Evolutionary conservation across 306 rosid species (phyloP).

Genomic region (Canavalia ensiformis): DNA sequence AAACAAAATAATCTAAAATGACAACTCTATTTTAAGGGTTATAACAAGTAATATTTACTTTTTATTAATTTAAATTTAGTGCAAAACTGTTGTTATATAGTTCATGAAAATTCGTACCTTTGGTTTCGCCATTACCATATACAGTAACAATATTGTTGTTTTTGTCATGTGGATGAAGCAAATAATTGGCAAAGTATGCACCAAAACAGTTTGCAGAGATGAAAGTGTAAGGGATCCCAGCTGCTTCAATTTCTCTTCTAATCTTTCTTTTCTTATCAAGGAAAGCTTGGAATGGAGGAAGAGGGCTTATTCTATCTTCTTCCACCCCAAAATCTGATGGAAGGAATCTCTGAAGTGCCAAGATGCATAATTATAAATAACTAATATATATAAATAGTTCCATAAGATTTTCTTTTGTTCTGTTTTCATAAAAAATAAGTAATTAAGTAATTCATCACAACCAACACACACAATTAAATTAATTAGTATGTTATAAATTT

Average conservation of each 20-base stretch:
- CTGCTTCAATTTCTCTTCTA: constrained; percentile 55
- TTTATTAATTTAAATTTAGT: too few species aligned
- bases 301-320: constrained; percentile 50
- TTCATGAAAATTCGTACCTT: constrained; percentile 37
- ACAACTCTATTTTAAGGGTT: too few species aligned
- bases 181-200: constrained; percentile 55
- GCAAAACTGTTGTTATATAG: too few species aligned
- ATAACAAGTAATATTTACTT: too few species aligned
- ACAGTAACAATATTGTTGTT: neutral
- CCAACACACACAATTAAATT: too few species aligned
- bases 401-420: too few species aligned
- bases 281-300: constrained; percentile 52
- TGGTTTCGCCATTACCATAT: constrained; percentile 57
- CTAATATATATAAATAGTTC: too few species aligned
- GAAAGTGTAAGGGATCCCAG: constrained; percentile 55
- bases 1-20: too few species aligned
- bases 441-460: too few species aligned
- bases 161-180: constrained; percentile 50
- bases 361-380: neutral
- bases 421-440: too few species aligned
- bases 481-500: too few species aligned
- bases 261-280: constrained; percentile 52
- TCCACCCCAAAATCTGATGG: constrained; percentile 62
- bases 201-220: constrained; percentile 57
- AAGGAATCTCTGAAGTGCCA: constrained; percentile 48